A percentile compares a stretch with the other conserved stretches of the same genome.
phyloP scores from a whole-genome alignment of 2,329 filamentous ascomycete genomes.

The Ophiostoma angusticollis region DNA sequence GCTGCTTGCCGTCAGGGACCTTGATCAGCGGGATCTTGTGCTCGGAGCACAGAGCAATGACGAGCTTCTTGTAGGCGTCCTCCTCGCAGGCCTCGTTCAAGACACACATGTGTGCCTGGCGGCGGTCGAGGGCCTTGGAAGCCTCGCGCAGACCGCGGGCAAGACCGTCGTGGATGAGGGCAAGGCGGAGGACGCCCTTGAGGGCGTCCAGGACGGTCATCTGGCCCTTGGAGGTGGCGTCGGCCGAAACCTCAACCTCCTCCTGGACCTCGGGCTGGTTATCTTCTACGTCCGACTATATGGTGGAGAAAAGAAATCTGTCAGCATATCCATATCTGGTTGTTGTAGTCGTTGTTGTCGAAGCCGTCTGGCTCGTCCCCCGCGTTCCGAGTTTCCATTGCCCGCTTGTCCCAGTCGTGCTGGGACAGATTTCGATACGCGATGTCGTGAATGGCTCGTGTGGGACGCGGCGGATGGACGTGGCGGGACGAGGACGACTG shows the following conservation, averaged over 20 bases:
- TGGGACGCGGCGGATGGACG: too few relatives aligned
- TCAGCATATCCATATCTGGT: too few relatives aligned
- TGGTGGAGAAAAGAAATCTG: not conserved
- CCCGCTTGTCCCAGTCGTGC: too few relatives aligned
- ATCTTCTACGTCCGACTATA: slow-evolving; percentile 99
- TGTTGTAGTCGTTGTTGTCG: too few relatives aligned
- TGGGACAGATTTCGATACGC: too few relatives aligned
- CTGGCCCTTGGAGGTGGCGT: slow-evolving; percentile 75
- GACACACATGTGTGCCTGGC: slow-evolving; percentile 99
- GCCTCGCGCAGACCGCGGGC: slow-evolving; percentile 97
- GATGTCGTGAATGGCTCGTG: not conserved
- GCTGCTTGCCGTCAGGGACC: slow-evolving; percentile 98
- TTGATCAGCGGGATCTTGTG: slow-evolving; percentile 99
- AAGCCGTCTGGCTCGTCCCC: too few relatives aligned
- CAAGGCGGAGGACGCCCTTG: slow-evolving; percentile 97
- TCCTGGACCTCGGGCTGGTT: slow-evolving; percentile 68
- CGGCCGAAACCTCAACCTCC: slow-evolving; percentile 93
- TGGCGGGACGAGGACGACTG: too few relatives aligned
- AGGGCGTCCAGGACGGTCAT: slow-evolving; percentile 98
- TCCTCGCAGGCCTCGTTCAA: slow-evolving; percentile 99
- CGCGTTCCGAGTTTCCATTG: too few relatives aligned
- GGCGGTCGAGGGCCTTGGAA: slow-evolving; percentile 95
- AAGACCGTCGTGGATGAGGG: slow-evolving; percentile 98
- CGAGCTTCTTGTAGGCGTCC: slow-evolving; percentile 99
- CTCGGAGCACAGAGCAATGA: slow-evolving; percentile 96